These are phyloP conservation scores for Clavispora santaluciae DNA, from an alignment of 805 yeast genomes.

Conservation along the genomic window DNA sequence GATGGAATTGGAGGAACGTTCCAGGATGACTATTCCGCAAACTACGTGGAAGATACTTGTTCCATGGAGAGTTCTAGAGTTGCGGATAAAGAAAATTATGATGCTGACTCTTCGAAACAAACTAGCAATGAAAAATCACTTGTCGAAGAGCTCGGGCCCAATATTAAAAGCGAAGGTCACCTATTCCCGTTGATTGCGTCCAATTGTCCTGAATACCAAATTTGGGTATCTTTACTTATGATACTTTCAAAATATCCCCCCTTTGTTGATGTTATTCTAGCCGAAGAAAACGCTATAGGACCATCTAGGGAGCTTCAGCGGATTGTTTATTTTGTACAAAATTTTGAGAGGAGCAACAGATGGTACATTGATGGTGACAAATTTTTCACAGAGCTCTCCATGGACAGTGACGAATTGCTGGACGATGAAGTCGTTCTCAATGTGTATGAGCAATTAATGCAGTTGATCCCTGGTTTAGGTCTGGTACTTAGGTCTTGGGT, in stretches of 20 bases:
- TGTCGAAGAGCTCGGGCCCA: constrained; percentile 6
- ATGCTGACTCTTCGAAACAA: not conserved
- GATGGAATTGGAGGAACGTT: not conserved
- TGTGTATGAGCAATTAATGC: constrained; percentile 14
- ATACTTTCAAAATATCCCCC: constrained; percentile 33
- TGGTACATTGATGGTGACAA: constrained; percentile 20
- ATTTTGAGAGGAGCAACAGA: constrained; percentile 7
- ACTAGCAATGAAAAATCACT: not conserved
- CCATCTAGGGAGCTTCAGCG: constrained; percentile 20
- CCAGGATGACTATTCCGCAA: not conserved
- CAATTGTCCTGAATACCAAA: constrained; percentile 8
- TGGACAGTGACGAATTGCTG: constrained; percentile 12
- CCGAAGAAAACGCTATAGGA: constrained; percentile 6
- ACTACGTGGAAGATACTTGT: not conserved
- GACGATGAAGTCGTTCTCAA: constrained; percentile 20
- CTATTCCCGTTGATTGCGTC: constrained; percentile 10
- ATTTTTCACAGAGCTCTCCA: constrained; percentile 15
- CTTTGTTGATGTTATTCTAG: constrained; percentile 26
- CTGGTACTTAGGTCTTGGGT: constrained; percentile 24
- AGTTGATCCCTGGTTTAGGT: constrained; percentile 10
- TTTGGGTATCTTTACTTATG: constrained; percentile 38
- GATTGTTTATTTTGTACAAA: constrained; percentile 15
- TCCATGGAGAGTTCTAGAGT: not conserved
- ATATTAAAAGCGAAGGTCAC: constrained; percentile 8
- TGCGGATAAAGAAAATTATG: not conserved